A percentile compares a stretch with the other conserved stretches of the same genome.
phyloP scores from a whole-genome alignment of 2,329 filamentous ascomycete species.

The Fusarium sambucinum region DNA sequence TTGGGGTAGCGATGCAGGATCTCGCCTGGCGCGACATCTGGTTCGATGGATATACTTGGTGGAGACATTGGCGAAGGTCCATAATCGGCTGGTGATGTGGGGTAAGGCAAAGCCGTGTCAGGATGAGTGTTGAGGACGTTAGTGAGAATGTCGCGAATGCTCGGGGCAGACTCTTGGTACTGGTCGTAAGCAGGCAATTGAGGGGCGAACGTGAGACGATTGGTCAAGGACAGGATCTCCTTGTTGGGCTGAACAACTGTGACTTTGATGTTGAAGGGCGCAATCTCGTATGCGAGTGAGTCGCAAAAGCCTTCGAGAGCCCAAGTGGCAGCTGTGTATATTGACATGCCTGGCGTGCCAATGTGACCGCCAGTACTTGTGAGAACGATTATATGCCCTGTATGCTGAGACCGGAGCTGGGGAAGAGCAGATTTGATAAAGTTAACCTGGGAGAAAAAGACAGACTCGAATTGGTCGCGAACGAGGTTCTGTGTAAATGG shows the following conservation, averaged over 20 bases:
- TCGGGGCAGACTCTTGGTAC: conserved; percentile 71
- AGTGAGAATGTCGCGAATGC: conserved; percentile 84
- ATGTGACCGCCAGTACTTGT: conserved; percentile 93
- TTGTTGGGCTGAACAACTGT: conserved; percentile 96
- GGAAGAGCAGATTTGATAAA: conserved; percentile 91
- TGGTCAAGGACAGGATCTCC: conserved; percentile 88
- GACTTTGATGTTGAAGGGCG: conserved; percentile 96
- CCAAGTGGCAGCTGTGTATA: conserved; percentile 94
- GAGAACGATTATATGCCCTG: conserved; percentile 89
- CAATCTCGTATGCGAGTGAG: conserved; percentile 93
- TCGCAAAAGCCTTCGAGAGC: conserved; percentile 96
- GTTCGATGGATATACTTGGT: conserved; percentile 50
- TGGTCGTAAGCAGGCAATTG: conserved; percentile 69
- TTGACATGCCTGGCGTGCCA: conserved; percentile 88
- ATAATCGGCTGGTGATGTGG: conserved; percentile 43
- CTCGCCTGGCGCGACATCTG: conserved; percentile 54
- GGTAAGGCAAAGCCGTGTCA: conserved; percentile 64
- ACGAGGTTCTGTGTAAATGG: conserved; percentile 81
- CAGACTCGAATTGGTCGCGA: conserved; percentile 90
- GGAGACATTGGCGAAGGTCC: conserved; percentile 50
- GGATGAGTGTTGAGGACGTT: conserved; percentile 83
- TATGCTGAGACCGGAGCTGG: conserved; percentile 80
- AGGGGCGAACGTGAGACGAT: conserved; percentile 86
- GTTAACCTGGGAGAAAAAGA: conserved; percentile 96
- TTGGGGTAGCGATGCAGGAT: conserved; percentile 79